Percentiles rank a stretch among this genome's conserved stretches.
These are phyloP conservation scores for Sapria himalayana DNA, from an alignment of 345 rosid species.

Conservation along the genomic window DNA sequence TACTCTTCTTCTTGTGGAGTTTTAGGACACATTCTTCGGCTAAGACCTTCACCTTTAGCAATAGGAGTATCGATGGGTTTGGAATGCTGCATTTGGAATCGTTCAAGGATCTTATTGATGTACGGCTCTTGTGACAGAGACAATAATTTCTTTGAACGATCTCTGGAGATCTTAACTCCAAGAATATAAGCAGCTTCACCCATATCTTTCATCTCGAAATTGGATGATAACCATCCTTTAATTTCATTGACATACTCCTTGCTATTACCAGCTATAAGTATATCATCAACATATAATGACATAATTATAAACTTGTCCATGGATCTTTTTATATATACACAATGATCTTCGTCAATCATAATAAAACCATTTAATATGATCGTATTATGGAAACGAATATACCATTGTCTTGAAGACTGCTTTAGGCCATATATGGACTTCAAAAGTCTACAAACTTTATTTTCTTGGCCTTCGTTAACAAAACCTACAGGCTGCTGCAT, in stretches of 20 bases:
- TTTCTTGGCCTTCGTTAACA: neutral
- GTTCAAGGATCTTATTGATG: slow-evolving; percentile 2
- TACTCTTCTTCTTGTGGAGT: neutral
- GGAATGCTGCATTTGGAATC: neutral
- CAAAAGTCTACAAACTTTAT: neutral
- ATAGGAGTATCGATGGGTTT: neutral
- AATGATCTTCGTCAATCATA: neutral
- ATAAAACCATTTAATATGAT: neutral
- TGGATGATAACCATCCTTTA: neutral
- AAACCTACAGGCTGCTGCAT: neutral
- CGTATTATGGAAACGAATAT: neutral
- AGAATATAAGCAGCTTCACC: slow-evolving; percentile 2
- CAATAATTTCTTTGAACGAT: neutral
- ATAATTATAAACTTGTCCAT: neutral
- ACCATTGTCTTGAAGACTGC: neutral
- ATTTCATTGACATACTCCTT: neutral
- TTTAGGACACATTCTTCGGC: neutral
- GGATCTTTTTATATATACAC: neutral
- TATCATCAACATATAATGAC: neutral
- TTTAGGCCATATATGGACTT: neutral
- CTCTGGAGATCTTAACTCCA: neutral
- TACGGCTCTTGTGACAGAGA: slow-evolving; percentile 1
- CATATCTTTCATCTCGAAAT: slow-evolving; percentile 1
- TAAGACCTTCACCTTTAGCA: neutral
- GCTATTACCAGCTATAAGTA: neutral